A percentile compares a stretch with the other conserved stretches of the same genome.
Evolutionary conservation across 495 filamentous ascomycete species (phyloP).

Genomic region (Echria macrotheca): DNA sequence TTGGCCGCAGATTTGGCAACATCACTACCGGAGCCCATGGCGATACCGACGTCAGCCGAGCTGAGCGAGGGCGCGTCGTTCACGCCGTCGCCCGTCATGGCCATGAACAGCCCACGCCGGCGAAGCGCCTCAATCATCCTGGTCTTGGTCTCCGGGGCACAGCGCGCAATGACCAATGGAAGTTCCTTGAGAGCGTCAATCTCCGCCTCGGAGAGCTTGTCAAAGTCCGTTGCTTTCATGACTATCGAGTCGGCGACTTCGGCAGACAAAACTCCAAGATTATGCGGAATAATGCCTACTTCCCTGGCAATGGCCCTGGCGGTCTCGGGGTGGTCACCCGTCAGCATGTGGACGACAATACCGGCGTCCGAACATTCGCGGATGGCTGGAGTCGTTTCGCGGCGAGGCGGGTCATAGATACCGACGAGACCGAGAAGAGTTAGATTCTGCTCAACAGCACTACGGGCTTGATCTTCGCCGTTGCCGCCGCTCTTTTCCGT

Average conservation of each 20-base stretch:
- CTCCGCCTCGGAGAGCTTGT: slow-evolving; percentile 52
- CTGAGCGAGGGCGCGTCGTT: slow-evolving; percentile 80
- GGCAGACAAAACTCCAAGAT: slow-evolving; percentile 48
- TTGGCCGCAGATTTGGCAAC: slow-evolving; percentile 88
- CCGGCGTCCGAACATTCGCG: slow-evolving; percentile 61
- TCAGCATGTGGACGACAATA: slow-evolving; percentile 76
- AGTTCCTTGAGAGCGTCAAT: slow-evolving; percentile 54
- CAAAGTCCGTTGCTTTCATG: slow-evolving; percentile 60
- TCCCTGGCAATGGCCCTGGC: slow-evolving; percentile 70
- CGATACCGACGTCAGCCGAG: slow-evolving; percentile 76
- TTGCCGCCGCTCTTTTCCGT: too few relatives aligned
- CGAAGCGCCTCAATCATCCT: slow-evolving; percentile 65
- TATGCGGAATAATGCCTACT: slow-evolving; percentile 65
- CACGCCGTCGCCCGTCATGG: slow-evolving; percentile 73
- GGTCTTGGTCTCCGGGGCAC: slow-evolving; percentile 61
- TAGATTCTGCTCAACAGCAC: slow-evolving; percentile 51
- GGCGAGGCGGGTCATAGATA: slow-evolving; percentile 69
- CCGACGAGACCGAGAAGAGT: slow-evolving; percentile 65
- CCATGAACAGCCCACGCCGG: slow-evolving; percentile 53
- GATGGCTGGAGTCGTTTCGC: slow-evolving; percentile 62
- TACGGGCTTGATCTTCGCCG: slow-evolving; percentile 24
- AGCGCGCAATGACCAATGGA: slow-evolving; percentile 61
- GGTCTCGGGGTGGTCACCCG: slow-evolving; percentile 71
- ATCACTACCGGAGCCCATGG: slow-evolving; percentile 82
- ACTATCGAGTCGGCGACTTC: slow-evolving; percentile 51